phyloP scores from a whole-genome alignment of 768 basidiomycete species.

The Trametes sanguinea region DNA sequence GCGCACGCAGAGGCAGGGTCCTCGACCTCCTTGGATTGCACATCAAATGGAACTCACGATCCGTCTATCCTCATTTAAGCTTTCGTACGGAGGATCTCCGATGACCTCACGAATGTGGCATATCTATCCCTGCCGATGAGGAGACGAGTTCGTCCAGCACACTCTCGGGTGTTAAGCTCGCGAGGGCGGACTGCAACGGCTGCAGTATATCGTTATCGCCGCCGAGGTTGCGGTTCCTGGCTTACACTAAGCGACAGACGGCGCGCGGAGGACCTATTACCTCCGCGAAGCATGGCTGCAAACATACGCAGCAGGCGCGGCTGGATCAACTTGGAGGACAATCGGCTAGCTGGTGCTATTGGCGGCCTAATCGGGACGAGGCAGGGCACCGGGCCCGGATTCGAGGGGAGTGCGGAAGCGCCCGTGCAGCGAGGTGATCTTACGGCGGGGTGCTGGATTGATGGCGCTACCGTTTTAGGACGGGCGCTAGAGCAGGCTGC shows the following conservation, averaged over 20 bases:
- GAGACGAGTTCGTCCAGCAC: no score
- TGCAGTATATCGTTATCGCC: no score
- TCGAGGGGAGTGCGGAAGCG: background rate
- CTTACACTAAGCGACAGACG: no score
- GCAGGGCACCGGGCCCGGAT: background rate
- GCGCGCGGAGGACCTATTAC: background rate
- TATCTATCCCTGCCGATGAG: no score
- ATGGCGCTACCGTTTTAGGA: background rate
- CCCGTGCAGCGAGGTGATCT: slow-evolving; percentile 6
- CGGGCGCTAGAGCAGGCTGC: background rate
- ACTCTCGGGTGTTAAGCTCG: no score
- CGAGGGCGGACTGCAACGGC: no score
- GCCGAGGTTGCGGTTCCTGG: no score
- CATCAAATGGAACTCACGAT: no score
- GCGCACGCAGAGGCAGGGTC: background rate
- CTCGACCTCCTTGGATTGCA: no score
- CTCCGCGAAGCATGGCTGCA: background rate
- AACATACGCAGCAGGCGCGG: background rate
- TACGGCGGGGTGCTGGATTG: background rate
- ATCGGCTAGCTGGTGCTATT: slow-evolving; percentile 8
- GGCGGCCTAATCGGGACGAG: slow-evolving; percentile 1
- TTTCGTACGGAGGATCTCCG: no score
- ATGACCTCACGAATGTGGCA: no score
- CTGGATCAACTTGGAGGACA: background rate
- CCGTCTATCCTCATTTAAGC: no score